A percentile compares a stretch with the other conserved stretches of the same genome.
Evolutionary conservation across 2,329 filamentous ascomycete species (phyloP).

Genomic region (Hypoxylon sp.): DNA sequence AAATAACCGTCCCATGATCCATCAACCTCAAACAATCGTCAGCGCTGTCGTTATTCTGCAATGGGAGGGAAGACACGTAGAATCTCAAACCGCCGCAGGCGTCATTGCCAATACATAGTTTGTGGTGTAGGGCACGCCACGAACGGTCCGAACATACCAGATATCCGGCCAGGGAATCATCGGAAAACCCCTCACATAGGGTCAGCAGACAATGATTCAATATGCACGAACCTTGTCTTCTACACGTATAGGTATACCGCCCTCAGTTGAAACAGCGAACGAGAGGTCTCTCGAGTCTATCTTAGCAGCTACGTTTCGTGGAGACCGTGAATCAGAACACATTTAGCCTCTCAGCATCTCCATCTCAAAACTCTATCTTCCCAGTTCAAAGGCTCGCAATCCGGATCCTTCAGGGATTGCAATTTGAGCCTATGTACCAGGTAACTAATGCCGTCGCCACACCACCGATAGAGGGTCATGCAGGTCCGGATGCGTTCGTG

Average conservation of each 20-base stretch:
- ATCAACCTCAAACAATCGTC: conserved; percentile 63
- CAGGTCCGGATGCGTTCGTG: conserved; percentile 46
- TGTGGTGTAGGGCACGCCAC: conserved; percentile 13
- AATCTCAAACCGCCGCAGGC: conserved; percentile 32
- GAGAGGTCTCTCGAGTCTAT: conserved; percentile 26
- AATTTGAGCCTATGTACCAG: conserved; percentile 25
- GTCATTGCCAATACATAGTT: conserved; percentile 14
- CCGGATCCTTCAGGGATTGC: conserved; percentile 38
- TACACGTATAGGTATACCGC: no score
- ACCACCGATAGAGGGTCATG: conserved; percentile 46
- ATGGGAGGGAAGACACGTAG: conserved; percentile 16
- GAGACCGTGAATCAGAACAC: conserved; percentile 21
- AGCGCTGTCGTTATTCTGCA: conserved; percentile 22
- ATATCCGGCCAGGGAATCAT: conserved; percentile 17
- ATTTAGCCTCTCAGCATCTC: conserved; percentile 28
- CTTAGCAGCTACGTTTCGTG: conserved; percentile 34
- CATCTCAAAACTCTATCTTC: conserved; percentile 26
- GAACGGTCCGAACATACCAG: conserved; percentile 23
- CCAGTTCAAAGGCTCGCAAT: conserved; percentile 9
- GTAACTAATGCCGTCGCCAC: conserved; percentile 42
- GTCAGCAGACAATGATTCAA: conserved; percentile 9
- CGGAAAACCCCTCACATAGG: background rate
- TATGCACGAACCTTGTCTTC: conserved; percentile 19
- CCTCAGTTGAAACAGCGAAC: conserved; percentile 24
- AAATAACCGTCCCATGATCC: conserved; percentile 60